These are phyloP conservation scores for Solanum raphanifolium DNA, from an alignment of 257 asterid species.

Conservation along the genomic window DNA sequence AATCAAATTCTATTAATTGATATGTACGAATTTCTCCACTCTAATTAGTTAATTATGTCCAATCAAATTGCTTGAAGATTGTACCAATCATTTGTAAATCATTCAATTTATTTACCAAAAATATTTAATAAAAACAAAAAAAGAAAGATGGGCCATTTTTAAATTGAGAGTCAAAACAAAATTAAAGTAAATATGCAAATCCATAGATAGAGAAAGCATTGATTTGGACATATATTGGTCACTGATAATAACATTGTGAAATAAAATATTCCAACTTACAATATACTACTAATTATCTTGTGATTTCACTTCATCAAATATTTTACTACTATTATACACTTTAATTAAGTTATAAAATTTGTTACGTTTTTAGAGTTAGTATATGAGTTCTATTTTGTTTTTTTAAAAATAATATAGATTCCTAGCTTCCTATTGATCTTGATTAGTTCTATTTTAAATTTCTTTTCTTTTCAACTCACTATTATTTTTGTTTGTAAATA, in stretches of 20 bases:
- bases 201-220: neutral
- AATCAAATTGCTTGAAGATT: slow-evolving; percentile 1
- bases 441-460: too few species aligned
- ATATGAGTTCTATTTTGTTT: too few species aligned
- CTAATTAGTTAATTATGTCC: neutral
- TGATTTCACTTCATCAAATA: neutral
- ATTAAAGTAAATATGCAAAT: neutral
- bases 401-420: too few species aligned
- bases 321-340: neutral
- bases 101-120: neutral
- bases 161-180: neutral
- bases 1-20: neutral
- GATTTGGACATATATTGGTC: neutral
- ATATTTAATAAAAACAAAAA: neutral
- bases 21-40: neutral
- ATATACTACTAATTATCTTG: neutral
- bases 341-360: too few species aligned
- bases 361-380: too few species aligned
- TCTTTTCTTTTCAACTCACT: too few species aligned
- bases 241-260: neutral
- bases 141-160: neutral
- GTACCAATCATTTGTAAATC: neutral
- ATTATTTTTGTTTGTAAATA: too few species aligned
- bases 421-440: neutral
- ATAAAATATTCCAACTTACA: neutral